Conservation (phyloP, 257 asterid genomes). For the Fraxinus excelsior region DNA sequence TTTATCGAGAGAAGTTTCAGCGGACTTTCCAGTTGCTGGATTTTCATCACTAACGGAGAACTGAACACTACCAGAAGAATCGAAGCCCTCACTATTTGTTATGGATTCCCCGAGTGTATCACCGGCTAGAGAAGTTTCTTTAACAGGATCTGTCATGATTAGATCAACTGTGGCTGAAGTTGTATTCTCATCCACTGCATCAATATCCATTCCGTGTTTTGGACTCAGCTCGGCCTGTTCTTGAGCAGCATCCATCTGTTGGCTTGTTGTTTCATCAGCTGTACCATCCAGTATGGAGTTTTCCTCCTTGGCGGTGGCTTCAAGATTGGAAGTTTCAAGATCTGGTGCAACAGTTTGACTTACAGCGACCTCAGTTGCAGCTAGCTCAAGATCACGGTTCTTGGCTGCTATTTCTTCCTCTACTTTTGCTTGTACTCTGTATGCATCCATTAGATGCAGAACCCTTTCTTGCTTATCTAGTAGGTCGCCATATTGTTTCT, state of each 20-base stretch:
- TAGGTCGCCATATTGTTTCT: constrained; percentile 69
- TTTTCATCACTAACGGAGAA: not conserved
- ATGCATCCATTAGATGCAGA: constrained; percentile 40
- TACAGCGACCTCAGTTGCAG: constrained; percentile 23
- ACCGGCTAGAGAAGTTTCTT: constrained; percentile 11
- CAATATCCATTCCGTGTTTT: not conserved
- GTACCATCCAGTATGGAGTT: constrained; percentile 22
- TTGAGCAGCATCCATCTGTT: constrained; percentile 6
- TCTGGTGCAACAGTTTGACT: constrained; percentile 20
- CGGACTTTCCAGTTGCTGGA: not conserved
- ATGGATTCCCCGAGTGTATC: not conserved
- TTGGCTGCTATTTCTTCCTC: constrained; percentile 47
- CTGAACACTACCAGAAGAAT: not conserved
- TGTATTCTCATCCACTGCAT: constrained; percentile 17
- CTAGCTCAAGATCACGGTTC: constrained; percentile 31
- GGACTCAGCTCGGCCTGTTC: not conserved
- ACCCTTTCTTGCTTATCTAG: constrained; percentile 54
- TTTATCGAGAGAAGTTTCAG: not conserved
- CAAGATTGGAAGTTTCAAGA: no score
- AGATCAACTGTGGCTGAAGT: constrained; percentile 21
- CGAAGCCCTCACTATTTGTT: not conserved
- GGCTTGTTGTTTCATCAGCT: constrained; percentile 29
- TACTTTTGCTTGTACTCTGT: constrained; percentile 52
- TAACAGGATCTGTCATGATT: constrained; percentile 11
- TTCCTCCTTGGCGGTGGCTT: not conserved